phyloP scores from a whole-genome alignment of 768 basidiomycete genomes.

The Termitomyces eurrhizus region DNA sequence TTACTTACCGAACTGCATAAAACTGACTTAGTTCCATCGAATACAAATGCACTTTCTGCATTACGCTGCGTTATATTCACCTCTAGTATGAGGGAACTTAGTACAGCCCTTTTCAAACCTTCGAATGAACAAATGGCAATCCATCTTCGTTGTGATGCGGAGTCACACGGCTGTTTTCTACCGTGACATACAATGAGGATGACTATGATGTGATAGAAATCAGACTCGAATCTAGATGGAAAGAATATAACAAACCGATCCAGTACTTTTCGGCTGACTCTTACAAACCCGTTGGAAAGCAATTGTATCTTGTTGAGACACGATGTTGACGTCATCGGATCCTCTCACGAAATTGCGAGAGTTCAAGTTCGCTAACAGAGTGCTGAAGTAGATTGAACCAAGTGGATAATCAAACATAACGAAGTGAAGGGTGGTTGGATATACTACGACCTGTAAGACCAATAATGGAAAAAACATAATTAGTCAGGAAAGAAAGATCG shows the following conservation, averaged over 20 bases:
- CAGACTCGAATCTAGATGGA: no score
- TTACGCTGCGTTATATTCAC: no score
- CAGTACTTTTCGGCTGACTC: background rate
- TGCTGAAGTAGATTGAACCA: conserved; percentile 2
- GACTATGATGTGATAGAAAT: background rate
- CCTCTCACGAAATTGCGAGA: conserved; percentile 1
- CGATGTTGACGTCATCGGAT: background rate
- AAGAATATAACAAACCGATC: background rate
- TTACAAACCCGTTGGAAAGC: background rate
- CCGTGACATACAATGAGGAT: background rate
- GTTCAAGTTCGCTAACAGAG: conserved; percentile 3
- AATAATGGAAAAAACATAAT: background rate
- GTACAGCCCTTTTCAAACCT: no score
- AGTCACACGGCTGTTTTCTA: no score
- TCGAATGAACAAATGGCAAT: no score
- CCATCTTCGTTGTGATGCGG: no score
- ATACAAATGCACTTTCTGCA: no score
- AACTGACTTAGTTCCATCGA: no score
- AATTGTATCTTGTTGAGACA: background rate
- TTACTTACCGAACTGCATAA: no score
- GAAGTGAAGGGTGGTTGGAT: background rate
- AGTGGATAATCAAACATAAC: background rate
- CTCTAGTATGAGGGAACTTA: no score
- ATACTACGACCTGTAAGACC: background rate
- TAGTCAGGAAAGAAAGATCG: background rate